Base-by-base conservation (phyloP, 192 early-diverging fungal species). In the Umbelopsis isabellina region DNA sequence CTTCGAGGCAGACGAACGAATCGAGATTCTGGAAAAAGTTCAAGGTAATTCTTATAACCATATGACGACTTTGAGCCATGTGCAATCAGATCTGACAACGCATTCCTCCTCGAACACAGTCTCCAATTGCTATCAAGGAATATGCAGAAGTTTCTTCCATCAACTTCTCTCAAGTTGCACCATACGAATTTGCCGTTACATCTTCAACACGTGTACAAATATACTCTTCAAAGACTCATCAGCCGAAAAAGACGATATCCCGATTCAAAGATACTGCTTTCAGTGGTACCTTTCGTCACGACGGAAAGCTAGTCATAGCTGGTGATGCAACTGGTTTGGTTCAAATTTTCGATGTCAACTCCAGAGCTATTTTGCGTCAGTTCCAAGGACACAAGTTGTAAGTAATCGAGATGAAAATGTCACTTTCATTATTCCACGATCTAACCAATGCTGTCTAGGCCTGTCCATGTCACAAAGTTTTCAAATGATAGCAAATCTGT, bases 261-360 rank as follows among this genome's bases (percentile, higher is more conserved):
- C 90, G 97, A 71, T 99, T 99, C 84, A 90, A 88, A 73, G 93
- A 94, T 71, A 85, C 89, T 10, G 97, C 94, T 15, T 94, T 88
- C 75, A 88, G 89, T 71, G 94, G 88, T 52, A 86, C 83, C 47
- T 89, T 94, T 64, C 83, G 97, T 46, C 79, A 81, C 3, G 97
- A 98, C 78, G 95, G 95, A 27, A 94, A 95, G 79, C 82, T 99
- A 46, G 72, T 99, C 21, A 92, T 97, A 18, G 96, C 95, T 11
- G 95, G 97, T 64, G 96, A 98, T 85, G 92, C 90, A 48, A 86
- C 88, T 22, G 95, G 95, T 52, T 68, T 91, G 68, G 90, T 99
- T 25, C 95, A 97, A 76, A 76, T 95, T 51, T 91, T 93, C 75
- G 87, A 92, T 67, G 80, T 85, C 47, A 72, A 77, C 49, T 88